Conservation (phyloP, 2,329 filamentous ascomycete species). For the Sordariomycetes sp. region DNA sequence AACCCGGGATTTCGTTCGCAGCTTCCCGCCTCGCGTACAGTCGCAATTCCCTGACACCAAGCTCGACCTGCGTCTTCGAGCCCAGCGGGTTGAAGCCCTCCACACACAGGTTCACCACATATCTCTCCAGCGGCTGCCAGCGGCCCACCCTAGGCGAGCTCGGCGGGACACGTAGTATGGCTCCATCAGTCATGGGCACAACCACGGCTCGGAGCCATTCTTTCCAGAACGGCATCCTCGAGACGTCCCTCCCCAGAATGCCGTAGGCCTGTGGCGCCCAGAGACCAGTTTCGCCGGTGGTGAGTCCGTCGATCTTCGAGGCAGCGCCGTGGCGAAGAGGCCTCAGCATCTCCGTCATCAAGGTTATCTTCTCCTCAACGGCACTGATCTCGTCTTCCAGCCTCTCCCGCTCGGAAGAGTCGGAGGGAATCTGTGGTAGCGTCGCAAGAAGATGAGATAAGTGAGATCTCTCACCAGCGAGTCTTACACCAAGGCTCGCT, state of each 20-base stretch:
- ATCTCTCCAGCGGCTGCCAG: slow-evolving; percentile 94
- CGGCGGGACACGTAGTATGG: slow-evolving; percentile 68
- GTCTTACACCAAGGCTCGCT: slow-evolving; percentile 76
- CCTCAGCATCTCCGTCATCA: slow-evolving; percentile 93
- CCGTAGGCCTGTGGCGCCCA: slow-evolving; percentile 95
- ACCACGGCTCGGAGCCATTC: slow-evolving; percentile 91
- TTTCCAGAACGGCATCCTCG: slow-evolving; percentile 90
- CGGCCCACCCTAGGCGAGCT: slow-evolving; percentile 85
- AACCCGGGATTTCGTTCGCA: slow-evolving; percentile 82
- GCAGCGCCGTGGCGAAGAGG: slow-evolving; percentile 89
- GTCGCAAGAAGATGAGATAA: slow-evolving; percentile 78
- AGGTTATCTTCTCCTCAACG: slow-evolving; percentile 90
- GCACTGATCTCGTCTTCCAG: slow-evolving; percentile 91
- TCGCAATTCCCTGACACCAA: slow-evolving; percentile 78
- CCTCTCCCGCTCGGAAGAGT: slow-evolving; percentile 67
- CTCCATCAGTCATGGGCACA: slow-evolving; percentile 92
- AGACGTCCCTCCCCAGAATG: slow-evolving; percentile 74
- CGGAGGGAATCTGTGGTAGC: slow-evolving; percentile 70
- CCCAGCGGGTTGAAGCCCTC: slow-evolving; percentile 87
- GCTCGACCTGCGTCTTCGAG: slow-evolving; percentile 91
- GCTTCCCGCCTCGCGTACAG: slow-evolving; percentile 92
- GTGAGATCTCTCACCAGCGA: slow-evolving; percentile 81
- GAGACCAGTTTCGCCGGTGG: slow-evolving; percentile 86
- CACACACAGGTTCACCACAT: slow-evolving; percentile 92
- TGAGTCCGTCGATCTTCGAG: slow-evolving; percentile 93